A percentile compares a stretch with the other conserved stretches of the same genome.
phyloP scores from a whole-genome alignment of 768 basidiomycete genomes.

The Psilocybe azurescens region DNA sequence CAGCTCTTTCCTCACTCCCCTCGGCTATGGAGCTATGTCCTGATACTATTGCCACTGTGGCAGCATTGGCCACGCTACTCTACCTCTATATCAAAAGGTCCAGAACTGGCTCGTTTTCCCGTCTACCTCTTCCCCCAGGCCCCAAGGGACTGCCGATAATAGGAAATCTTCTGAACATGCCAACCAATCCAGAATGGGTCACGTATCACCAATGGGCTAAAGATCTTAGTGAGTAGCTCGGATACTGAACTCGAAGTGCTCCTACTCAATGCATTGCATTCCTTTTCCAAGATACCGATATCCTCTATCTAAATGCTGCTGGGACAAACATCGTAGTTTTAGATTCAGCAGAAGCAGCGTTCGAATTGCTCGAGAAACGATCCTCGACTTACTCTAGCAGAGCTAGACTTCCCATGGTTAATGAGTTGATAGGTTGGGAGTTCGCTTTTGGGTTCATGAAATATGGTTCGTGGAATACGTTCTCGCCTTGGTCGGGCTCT shows the following conservation, averaged over 20 bases:
- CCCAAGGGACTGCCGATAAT: slow-evolving; percentile 10
- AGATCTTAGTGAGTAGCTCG: slow-evolving; percentile 19
- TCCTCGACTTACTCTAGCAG: slow-evolving; percentile 47
- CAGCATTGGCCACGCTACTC: too few species aligned
- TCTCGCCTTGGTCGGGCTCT: too few species aligned
- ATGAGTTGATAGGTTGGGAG: background rate
- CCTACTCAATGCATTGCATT: background rate
- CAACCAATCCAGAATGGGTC: slow-evolving; percentile 1
- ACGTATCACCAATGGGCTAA: slow-evolving; percentile 21
- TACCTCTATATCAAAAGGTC: too few species aligned
- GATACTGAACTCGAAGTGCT: background rate
- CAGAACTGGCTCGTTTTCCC: background rate
- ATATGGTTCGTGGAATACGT: slow-evolving; percentile 18
- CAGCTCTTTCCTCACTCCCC: too few species aligned
- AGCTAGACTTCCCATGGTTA: background rate
- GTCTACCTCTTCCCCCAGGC: slow-evolving; percentile 7
- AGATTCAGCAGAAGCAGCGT: slow-evolving; percentile 37
- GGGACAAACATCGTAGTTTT: slow-evolving; percentile 42
- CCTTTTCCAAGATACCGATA: slow-evolving; percentile 30
- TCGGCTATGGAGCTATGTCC: too few species aligned
- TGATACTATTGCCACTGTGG: too few species aligned
- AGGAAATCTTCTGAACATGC: slow-evolving; percentile 13
- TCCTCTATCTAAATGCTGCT: slow-evolving; percentile 33
- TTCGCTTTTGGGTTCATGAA: slow-evolving; percentile 25
- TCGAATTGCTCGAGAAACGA: slow-evolving; percentile 47